Conservation (phyloP, 2,329 filamentous ascomycete species). For the Colletotrichum sp. region DNA sequence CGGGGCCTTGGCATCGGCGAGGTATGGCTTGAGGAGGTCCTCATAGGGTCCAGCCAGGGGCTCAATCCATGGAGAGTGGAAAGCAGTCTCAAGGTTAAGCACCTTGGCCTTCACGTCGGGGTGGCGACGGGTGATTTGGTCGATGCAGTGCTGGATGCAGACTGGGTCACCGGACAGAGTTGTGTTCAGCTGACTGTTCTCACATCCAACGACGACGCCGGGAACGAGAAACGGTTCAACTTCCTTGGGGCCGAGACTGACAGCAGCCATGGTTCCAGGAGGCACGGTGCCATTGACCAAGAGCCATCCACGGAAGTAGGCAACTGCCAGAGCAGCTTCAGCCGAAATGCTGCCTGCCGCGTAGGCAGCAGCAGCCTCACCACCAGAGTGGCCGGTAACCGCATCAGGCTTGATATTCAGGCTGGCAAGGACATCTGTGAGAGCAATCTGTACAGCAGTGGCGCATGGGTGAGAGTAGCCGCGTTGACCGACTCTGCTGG, state of each 20-base stretch:
- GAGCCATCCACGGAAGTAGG: conserved; percentile 41
- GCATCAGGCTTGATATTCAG: conserved; percentile 34
- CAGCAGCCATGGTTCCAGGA: conserved; percentile 42
- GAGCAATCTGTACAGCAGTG: conserved; percentile 40
- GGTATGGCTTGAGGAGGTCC: neutral
- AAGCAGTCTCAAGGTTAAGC: conserved; percentile 44
- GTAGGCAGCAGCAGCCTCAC: conserved; percentile 50
- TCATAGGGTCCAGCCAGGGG: conserved; percentile 19
- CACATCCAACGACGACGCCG: conserved; percentile 30
- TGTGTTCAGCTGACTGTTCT: conserved; percentile 32
- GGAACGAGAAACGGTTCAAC: conserved; percentile 28
- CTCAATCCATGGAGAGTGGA: conserved; percentile 38
- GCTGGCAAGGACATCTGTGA: conserved; percentile 40
- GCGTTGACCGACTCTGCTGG: conserved; percentile 27
- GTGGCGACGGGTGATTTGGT: conserved; percentile 27
- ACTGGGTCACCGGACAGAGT: conserved; percentile 28
- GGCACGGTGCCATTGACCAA: conserved; percentile 23
- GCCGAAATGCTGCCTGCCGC: conserved; percentile 38
- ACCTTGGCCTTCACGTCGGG: conserved; percentile 33
- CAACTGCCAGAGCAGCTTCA: conserved; percentile 38
- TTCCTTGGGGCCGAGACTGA: conserved; percentile 37
- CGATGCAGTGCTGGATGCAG: conserved; percentile 28
- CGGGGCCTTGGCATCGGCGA: neutral
- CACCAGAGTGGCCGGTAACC: conserved; percentile 46
- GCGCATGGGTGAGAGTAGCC: conserved; percentile 30